These are phyloP conservation scores for Curvularia lunata DNA, from an alignment of 2,329 filamentous ascomycete species.

Conservation along the genomic window DNA sequence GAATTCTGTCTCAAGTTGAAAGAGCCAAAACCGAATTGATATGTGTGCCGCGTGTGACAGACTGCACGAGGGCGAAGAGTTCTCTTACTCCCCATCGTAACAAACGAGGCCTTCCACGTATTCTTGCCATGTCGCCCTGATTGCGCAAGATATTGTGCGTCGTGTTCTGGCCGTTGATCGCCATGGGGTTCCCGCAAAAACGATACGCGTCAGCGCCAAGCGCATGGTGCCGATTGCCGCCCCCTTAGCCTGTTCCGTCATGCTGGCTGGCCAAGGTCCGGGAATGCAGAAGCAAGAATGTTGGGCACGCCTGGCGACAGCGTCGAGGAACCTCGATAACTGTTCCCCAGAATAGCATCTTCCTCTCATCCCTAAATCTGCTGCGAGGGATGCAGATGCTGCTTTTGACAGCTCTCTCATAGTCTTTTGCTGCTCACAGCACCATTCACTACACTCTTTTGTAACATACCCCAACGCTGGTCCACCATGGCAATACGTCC, in stretches of 20 bases:
- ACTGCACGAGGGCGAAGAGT: background rate
- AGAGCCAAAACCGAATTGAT: background rate
- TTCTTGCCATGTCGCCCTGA: background rate
- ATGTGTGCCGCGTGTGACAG: background rate
- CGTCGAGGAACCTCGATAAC: slow-evolving; percentile 2
- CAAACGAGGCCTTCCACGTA: background rate
- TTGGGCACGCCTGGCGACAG: slow-evolving; percentile 11
- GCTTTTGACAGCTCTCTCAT: slow-evolving; percentile 7
- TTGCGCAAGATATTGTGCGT: background rate
- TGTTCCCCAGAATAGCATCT: background rate
- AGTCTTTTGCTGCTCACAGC: background rate
- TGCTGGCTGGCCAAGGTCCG: slow-evolving; percentile 12
- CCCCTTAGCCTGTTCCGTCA: slow-evolving; percentile 28
- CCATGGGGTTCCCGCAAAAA: slow-evolving; percentile 7
- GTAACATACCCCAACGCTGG: background rate
- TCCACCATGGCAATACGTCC: slow-evolving; percentile 29
- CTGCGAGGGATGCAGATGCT: slow-evolving; percentile 22
- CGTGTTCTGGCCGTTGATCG: background rate
- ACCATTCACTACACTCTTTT: slow-evolving; percentile 16
- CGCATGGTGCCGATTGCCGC: slow-evolving; percentile 26
- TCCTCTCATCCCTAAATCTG: background rate
- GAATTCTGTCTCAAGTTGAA: background rate
- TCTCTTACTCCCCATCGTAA: background rate
- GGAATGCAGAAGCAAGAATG: slow-evolving; percentile 20
- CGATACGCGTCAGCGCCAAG: slow-evolving; percentile 34